phyloP scores from a whole-genome alignment of 2,329 filamentous ascomycete species.

The Mycosphaerella sp. region DNA sequence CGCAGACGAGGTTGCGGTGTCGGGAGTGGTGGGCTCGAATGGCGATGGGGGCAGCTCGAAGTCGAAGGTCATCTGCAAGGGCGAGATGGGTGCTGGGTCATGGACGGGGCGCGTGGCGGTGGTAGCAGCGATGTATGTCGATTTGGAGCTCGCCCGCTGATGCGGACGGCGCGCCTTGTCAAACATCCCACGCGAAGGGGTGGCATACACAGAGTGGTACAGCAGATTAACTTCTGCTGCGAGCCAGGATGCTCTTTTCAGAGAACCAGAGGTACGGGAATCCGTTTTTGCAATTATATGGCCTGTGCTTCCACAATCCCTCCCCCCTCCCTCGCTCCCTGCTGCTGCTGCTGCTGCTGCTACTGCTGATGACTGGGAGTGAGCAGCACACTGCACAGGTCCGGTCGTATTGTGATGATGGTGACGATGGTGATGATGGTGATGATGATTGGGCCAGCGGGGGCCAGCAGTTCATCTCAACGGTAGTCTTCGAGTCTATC shows the following conservation, averaged over 20 bases:
- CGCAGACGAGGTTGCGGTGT: conserved; percentile 9
- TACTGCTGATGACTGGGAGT: no score
- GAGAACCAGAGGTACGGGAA: no score
- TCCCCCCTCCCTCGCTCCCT: no score
- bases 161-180: conserved; percentile 7
- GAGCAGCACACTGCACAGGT: no score
- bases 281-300: background rate
- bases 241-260: background rate
- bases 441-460: no score
- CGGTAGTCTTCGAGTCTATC: no score
- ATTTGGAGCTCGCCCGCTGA: conserved; percentile 2
- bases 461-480: no score
- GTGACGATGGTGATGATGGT: no score
- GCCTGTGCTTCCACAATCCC: background rate
- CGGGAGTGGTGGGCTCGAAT: conserved; percentile 11
- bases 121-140: background rate
- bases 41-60: conserved; percentile 24
- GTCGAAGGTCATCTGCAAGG: conserved; percentile 29
- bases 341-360: no score
- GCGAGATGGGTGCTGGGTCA: conserved; percentile 2
- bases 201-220: background rate
- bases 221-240: background rate
- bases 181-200: conserved; percentile 5
- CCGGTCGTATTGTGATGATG: no score
- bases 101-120: background rate